phyloP scores from a whole-genome alignment of 2,329 filamentous ascomycete species.

The Aureobasidium leucospermi region DNA sequence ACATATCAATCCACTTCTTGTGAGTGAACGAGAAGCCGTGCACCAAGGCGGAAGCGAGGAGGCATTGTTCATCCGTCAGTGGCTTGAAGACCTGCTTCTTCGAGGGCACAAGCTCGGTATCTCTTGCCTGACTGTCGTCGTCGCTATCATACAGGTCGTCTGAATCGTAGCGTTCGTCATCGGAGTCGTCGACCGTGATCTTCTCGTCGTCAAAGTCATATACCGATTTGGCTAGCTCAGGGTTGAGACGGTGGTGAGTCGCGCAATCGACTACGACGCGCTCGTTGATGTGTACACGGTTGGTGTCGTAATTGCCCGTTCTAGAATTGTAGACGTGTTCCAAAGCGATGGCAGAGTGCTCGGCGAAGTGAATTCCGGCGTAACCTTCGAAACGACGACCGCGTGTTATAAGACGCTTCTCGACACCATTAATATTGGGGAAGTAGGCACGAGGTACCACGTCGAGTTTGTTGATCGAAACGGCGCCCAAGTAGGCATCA shows the following conservation, averaged over 20 bases:
- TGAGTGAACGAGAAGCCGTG: conserved; percentile 29
- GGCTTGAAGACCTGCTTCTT: conserved; percentile 14
- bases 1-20: conserved; percentile 31
- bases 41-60: conserved; percentile 25
- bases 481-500: conserved; percentile 19
- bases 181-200: background rate
- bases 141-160: background rate
- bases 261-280: conserved; percentile 25
- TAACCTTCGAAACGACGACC: conserved; percentile 21
- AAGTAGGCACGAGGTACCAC: conserved; percentile 22
- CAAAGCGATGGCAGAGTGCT: conserved; percentile 22
- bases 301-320: conserved; percentile 14
- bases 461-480: conserved; percentile 20
- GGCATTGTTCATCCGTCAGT: conserved; percentile 21
- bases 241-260: conserved; percentile 24
- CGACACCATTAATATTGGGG: conserved; percentile 15
- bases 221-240: conserved; percentile 21
- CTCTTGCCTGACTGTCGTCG: background rate
- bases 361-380: conserved; percentile 24
- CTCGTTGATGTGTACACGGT: conserved; percentile 23
- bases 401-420: conserved; percentile 20
- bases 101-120: conserved; percentile 17
- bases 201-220: conserved; percentile 17
- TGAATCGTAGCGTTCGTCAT: background rate
- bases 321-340: conserved; percentile 12